Evolutionary conservation across 2,329 filamentous ascomycete species (phyloP).

Genomic region (Pestalotiopsis sp.): DNA sequence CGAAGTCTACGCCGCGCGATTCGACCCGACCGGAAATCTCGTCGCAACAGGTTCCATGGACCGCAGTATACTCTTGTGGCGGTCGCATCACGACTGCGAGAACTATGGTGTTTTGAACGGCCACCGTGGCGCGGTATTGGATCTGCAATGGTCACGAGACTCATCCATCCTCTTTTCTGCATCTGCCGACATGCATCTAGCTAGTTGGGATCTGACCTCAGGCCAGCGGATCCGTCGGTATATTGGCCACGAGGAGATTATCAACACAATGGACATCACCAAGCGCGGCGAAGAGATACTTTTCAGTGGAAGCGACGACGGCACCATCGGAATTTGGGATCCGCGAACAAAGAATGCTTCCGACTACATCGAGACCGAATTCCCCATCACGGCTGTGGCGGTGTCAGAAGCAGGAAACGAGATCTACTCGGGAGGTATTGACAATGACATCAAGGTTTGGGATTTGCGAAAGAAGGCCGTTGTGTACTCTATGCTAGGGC

Average conservation of each 20-base stretch:
- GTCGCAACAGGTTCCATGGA: constrained; percentile 98
- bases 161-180: constrained; percentile 89
- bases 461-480: constrained; percentile 90
- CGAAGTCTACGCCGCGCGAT: constrained; percentile 88
- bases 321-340: constrained; percentile 94
- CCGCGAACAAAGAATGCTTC: constrained; percentile 86
- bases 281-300: constrained; percentile 88
- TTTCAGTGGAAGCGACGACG: constrained; percentile 91
- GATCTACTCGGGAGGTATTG: constrained; percentile 91
- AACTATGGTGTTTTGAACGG: constrained; percentile 90
- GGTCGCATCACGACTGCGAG: constrained; percentile 88
- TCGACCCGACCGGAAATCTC: constrained; percentile 83
- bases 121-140: constrained; percentile 88
- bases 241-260: constrained; percentile 90
- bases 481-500: constrained; percentile 85
- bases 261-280: constrained; percentile 89
- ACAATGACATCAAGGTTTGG: constrained; percentile 98
- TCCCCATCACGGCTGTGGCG: constrained; percentile 88
- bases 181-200: constrained; percentile 89
- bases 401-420: constrained; percentile 95
- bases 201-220: constrained; percentile 92
- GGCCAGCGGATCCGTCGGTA: constrained; percentile 92
- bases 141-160: constrained; percentile 96
- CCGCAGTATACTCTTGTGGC: constrained; percentile 91
- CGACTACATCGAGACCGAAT: constrained; percentile 87